phyloP scores from a whole-genome alignment of 1,284 basidiomycete species.

The Inonotus obliquus region DNA sequence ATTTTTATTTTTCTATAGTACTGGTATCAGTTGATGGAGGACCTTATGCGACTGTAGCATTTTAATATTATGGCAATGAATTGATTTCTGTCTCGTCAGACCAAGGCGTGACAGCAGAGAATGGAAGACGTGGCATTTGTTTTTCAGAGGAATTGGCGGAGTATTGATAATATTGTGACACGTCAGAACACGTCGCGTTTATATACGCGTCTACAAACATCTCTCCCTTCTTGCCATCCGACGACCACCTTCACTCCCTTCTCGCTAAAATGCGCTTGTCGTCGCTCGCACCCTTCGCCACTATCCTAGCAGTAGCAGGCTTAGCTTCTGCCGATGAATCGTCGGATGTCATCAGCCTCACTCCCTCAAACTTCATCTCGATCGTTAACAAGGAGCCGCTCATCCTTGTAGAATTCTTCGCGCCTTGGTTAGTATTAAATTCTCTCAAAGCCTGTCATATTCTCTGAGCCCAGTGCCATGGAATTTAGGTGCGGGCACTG shows the following conservation, averaged over 20 bases:
- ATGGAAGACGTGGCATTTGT: neutral
- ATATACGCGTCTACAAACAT: neutral
- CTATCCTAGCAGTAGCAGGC: slow-evolving; percentile 50
- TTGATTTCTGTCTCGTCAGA: neutral
- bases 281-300: slow-evolving; percentile 43
- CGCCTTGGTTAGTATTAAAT: slow-evolving; percentile 63
- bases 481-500: slow-evolving; percentile 83
- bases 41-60: slow-evolving; percentile 4
- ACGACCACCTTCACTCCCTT: neutral
- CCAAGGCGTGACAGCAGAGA: neutral
- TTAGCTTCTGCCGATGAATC: slow-evolving; percentile 47
- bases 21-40: neutral
- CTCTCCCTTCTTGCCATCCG: neutral
- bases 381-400: slow-evolving; percentile 69
- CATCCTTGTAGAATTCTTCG: slow-evolving; percentile 95
- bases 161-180: neutral
- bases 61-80: neutral
- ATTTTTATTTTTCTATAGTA: slow-evolving; percentile 2
- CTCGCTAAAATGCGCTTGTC: slow-evolving; percentile 67
- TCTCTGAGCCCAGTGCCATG: neutral
- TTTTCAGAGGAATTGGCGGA: neutral
- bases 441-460: neutral
- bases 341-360: slow-evolving; percentile 84
- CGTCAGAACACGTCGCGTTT: slow-evolving; percentile 5
- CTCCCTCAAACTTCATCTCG: slow-evolving; percentile 65